Conservation (phyloP, 1,139 yeast species). For the Debaryomycetaceae sp. region DNA sequence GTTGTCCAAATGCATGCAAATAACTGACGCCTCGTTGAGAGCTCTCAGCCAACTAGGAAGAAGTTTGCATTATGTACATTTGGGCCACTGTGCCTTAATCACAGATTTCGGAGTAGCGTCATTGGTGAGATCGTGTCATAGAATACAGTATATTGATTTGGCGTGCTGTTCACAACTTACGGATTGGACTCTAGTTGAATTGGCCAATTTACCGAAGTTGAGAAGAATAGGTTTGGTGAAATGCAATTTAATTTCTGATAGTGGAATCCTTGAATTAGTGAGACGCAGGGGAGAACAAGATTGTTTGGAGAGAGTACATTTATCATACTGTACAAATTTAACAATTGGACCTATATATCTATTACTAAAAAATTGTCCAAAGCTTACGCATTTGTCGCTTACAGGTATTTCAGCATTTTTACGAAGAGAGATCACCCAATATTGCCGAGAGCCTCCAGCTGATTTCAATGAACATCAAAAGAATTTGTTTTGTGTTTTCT, state of each 20-base stretch:
- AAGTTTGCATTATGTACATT: slow-evolving; percentile 82
- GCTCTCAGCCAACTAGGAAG: slow-evolving; percentile 74
- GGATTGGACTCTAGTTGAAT: slow-evolving; percentile 74
- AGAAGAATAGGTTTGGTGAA: slow-evolving; percentile 92
- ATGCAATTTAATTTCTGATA: slow-evolving; percentile 84
- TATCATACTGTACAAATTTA: slow-evolving; percentile 84
- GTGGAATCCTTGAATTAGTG: slow-evolving; percentile 76
- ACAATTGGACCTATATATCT: slow-evolving; percentile 70
- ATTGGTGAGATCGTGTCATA: slow-evolving; percentile 73
- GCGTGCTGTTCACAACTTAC: slow-evolving; percentile 94
- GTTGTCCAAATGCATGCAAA: slow-evolving; percentile 81
- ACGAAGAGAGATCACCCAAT: slow-evolving; percentile 78
- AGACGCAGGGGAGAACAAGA: slow-evolving; percentile 69
- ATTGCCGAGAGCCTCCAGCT: slow-evolving; percentile 92
- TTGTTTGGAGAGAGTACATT: slow-evolving; percentile 86
- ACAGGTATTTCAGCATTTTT: slow-evolving; percentile 91
- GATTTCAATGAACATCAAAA: slow-evolving; percentile 89
- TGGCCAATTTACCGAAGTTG: slow-evolving; percentile 74
- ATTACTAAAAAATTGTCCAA: slow-evolving; percentile 76
- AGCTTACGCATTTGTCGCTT: slow-evolving; percentile 78
- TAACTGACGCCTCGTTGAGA: slow-evolving; percentile 78
- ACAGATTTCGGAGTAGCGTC: slow-evolving; percentile 85
- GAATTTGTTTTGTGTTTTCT: slow-evolving; percentile 85
- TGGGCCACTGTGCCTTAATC: slow-evolving; percentile 89
- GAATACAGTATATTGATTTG: slow-evolving; percentile 89